Evolutionary conservation across 805 yeast species (phyloP).

Genomic region (Candida railenensis): DNA sequence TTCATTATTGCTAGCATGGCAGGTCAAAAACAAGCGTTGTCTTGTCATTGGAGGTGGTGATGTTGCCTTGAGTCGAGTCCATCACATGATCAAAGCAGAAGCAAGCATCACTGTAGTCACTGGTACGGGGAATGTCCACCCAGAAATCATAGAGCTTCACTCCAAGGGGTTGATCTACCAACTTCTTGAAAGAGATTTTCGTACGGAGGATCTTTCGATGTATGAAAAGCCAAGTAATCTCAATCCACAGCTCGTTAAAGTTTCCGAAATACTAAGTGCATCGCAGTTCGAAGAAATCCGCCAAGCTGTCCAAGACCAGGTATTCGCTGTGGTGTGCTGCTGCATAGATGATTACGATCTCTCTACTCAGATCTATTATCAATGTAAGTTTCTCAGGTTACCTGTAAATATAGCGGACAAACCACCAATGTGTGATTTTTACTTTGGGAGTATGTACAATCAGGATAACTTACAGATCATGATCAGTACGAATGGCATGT

Average conservation of each 20-base stretch:
- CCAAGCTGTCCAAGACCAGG: slow-evolving; percentile 31
- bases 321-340: slow-evolving; percentile 66
- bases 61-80: slow-evolving; percentile 71
- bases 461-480: slow-evolving; percentile 73
- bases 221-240: slow-evolving; percentile 29
- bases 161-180: slow-evolving; percentile 41
- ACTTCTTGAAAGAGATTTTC: slow-evolving; percentile 46
- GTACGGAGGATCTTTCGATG: slow-evolving; percentile 47
- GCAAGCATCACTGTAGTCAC: slow-evolving; percentile 69
- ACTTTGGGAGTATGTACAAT: slow-evolving; percentile 76
- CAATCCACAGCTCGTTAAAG: slow-evolving; percentile 16
- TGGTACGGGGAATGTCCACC: slow-evolving; percentile 29
- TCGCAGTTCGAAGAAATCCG: slow-evolving; percentile 28
- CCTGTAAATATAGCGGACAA: slow-evolving; percentile 82
- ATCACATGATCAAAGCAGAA: slow-evolving; percentile 65
- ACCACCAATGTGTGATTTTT: slow-evolving; percentile 81
- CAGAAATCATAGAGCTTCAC: slow-evolving; percentile 24
- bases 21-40: slow-evolving; percentile 62
- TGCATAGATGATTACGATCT: slow-evolving; percentile 71
- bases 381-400: slow-evolving; percentile 43
- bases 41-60: slow-evolving; percentile 77
- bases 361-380: slow-evolving; percentile 56
- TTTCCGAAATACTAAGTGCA: slow-evolving; percentile 10
- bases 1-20: slow-evolving; percentile 72
- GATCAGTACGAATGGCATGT: slow-evolving; percentile 81